phyloP scores from a whole-genome alignment of 2,329 filamentous ascomycete species.

The Blastomyces gilchristii region DNA sequence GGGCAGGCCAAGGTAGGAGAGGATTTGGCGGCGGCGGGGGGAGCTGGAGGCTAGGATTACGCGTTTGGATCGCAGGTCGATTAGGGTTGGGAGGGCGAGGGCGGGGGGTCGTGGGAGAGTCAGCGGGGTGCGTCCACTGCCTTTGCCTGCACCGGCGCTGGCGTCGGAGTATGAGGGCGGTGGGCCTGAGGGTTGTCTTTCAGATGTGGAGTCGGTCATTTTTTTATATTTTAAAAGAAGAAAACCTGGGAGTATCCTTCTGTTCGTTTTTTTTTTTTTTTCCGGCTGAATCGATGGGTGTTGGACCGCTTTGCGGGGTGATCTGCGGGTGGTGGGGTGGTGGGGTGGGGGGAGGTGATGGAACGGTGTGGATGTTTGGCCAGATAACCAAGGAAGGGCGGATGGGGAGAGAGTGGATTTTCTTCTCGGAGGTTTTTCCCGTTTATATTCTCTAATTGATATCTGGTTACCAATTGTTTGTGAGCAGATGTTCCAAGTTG shows the following conservation, averaged over 20 bases:
- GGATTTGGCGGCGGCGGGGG: conserved; percentile 69
- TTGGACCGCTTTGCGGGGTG: neutral
- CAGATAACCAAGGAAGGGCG: neutral
- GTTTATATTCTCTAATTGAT: neutral
- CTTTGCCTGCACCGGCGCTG: conserved; percentile 17
- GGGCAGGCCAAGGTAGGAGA: conserved; percentile 66
- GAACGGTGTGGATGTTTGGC: neutral
- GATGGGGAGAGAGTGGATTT: neutral
- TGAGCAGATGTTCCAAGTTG: neutral
- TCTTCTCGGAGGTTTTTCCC: neutral
- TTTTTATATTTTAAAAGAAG: neutral
- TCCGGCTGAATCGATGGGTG: neutral
- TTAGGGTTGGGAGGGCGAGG: conserved; percentile 69
- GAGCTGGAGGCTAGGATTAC: conserved; percentile 87
- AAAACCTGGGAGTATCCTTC: neutral
- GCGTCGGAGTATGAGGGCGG: neutral
- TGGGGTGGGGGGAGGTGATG: neutral
- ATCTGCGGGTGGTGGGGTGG: neutral
- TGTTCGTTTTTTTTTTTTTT: neutral
- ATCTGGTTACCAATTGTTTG: neutral
- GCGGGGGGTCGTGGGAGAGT: conserved; percentile 40
- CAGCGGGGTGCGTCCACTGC: conserved; percentile 12
- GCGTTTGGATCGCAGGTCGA: conserved; percentile 63
- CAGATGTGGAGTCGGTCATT: neutral
- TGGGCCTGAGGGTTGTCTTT: conserved; percentile 6